phyloP scores from a whole-genome alignment of 768 basidiomycete genomes.

The Amanita muscaria region DNA sequence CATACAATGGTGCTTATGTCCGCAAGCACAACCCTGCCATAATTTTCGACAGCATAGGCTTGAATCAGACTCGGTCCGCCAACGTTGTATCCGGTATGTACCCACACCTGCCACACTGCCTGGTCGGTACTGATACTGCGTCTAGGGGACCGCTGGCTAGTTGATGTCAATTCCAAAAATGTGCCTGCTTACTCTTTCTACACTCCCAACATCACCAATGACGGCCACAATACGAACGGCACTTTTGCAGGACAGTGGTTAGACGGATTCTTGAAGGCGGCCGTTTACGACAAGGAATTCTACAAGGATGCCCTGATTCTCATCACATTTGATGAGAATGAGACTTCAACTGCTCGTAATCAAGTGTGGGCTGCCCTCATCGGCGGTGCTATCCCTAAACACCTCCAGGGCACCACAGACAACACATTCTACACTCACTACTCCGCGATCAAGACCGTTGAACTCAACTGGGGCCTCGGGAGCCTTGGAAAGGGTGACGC shows the following conservation, averaged over 20 bases:
- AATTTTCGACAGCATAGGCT: slow-evolving; percentile 42
- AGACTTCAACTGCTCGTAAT: slow-evolving; percentile 33
- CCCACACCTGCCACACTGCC: slow-evolving; percentile 12
- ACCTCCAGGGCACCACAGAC: slow-evolving; percentile 37
- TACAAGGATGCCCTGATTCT: slow-evolving; percentile 44
- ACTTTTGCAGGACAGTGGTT: slow-evolving; percentile 40
- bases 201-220: slow-evolving; percentile 54
- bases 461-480: slow-evolving; percentile 54
- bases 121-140: too few species aligned
- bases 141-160: slow-evolving; percentile 25
- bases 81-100: slow-evolving; percentile 55
- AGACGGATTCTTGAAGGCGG: slow-evolving; percentile 39
- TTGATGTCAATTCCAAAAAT: slow-evolving; percentile 39
- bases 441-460: slow-evolving; percentile 43
- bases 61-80: slow-evolving; percentile 28
- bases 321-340: slow-evolving; percentile 56
- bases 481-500: slow-evolving; percentile 52
- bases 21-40: slow-evolving; percentile 34
- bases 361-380: slow-evolving; percentile 34
- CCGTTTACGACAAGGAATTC: slow-evolving; percentile 42
- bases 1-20: slow-evolving; percentile 20
- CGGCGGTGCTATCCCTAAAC: slow-evolving; percentile 33
- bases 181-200: slow-evolving; percentile 56
- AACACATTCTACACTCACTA: slow-evolving; percentile 54
- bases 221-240: slow-evolving; percentile 52